A percentile compares a stretch with the other conserved stretches of the same genome.
Conservation (phyloP, 139 green algal genomes). For the Chlorella sp. region DNA sequence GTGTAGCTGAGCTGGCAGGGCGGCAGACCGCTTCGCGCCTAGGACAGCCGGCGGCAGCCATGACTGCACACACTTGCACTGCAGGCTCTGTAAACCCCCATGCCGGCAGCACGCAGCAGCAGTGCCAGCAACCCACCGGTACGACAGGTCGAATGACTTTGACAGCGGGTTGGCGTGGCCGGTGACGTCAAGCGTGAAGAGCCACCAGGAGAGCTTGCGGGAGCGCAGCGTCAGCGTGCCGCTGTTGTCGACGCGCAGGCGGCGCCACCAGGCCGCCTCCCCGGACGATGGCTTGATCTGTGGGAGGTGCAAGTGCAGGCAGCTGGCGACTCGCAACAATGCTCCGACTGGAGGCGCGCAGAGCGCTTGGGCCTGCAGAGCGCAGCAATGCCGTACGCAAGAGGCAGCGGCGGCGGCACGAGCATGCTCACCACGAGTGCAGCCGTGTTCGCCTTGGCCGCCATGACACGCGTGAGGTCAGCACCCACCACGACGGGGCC, state of each 20-base stretch:
- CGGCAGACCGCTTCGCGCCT: not conserved
- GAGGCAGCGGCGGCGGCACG: not conserved
- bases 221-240: conserved; percentile 42
- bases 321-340: not conserved
- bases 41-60: not conserved
- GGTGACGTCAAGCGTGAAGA: conserved; percentile 39
- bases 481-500: conserved; percentile 28
- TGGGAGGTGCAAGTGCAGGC: too few relatives aligned
- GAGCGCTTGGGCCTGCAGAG: not conserved
- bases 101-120: not conserved
- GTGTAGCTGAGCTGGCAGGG: too few relatives aligned
- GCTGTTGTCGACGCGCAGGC: conserved; percentile 21
- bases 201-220: conserved; percentile 36
- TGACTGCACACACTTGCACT: not conserved
- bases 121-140: not conserved
- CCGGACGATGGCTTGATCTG: conserved; percentile 42
- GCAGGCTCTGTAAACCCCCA: not conserved
- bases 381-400: too few relatives aligned
- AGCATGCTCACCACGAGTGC: conserved; percentile 36
- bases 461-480: conserved; percentile 14
- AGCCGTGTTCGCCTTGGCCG: not conserved
- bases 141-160: conserved; percentile 17
- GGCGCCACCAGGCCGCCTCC: conserved; percentile 27
- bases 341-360: not conserved
- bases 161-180: conserved; percentile 36